Base-by-base conservation (phyloP, 495 filamentous ascomycete species). In the Hyaloscypha variabilis region DNA sequence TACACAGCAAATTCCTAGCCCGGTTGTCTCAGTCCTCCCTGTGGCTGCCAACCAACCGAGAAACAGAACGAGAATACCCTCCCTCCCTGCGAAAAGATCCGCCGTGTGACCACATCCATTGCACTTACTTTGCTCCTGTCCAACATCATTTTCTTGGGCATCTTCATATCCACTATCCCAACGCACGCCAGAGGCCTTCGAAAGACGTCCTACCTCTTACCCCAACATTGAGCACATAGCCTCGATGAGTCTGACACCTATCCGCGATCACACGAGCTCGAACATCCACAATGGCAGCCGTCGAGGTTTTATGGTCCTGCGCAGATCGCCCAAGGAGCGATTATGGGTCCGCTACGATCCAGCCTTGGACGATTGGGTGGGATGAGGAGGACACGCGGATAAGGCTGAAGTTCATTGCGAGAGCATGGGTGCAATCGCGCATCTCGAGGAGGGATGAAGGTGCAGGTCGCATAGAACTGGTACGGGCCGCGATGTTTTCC, bases 301-400 rank as follows among this genome's bases (percentile, higher is more conserved):
- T 69, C 67, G 67, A 67, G 64, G 67, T 34, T 65, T 64, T 67
- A 25, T 62, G 30, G 66, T 71, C 51, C 46, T 66, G 60, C 68
- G 69, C 21, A 60, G 66, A 59, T 67, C 68, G 39, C 65, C 68
- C 56, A 71, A 52, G 65, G 62, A 71, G 53, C 68, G 66, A 42
- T 52, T 70, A 67, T 71, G 65, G 68, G 50, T 67, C 54, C 51
- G 28, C 51, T 42, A 69, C 64, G 67, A 70, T 63, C 60, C 69
- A 53, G 66, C 63, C 63, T 56, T 71, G 66, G 63, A 68, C 66
- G 69, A 71, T 67, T 69, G 75, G 63, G 54, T 77, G 76, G 76
- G 70, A 71, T 73, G 74, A 76, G 65, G 68, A 77, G 57, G 77
- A 77, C 58, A 63, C 76, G 50, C 68, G 73, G 56, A 76, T 74